Evolutionary conservation across 257 asterid genomes (phyloP).

Genomic region (Nicotiana sylvestris): DNA sequence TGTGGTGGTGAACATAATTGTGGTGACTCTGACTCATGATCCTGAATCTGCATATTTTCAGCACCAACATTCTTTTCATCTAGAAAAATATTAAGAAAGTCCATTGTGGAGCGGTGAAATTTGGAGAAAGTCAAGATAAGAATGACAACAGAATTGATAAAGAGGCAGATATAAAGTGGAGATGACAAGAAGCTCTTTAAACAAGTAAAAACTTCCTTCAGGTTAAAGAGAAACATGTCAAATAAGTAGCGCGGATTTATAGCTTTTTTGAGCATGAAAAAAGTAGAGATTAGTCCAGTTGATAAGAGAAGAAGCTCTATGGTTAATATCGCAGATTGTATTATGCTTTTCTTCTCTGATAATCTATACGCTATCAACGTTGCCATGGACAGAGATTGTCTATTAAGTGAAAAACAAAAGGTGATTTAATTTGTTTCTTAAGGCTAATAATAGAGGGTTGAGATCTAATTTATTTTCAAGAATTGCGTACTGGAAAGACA

Average conservation of each 20-base stretch:
- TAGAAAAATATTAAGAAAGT: background rate
- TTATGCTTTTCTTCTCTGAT: constrained; percentile 25
- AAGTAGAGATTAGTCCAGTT: constrained; percentile 32
- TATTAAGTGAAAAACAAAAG: background rate
- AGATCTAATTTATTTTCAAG: background rate
- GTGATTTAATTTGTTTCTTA: background rate
- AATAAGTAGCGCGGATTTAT: constrained; percentile 21
- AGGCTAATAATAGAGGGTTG: background rate
- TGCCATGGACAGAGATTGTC: constrained; percentile 19
- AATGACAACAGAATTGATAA: constrained; percentile 40
- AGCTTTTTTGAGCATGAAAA: constrained; percentile 32
- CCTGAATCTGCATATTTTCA: background rate
- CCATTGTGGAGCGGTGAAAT: constrained; percentile 22
- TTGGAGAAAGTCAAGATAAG: constrained; percentile 37
- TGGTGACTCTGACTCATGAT: background rate
- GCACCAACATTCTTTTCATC: background rate
- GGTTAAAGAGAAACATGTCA: constrained; percentile 24
- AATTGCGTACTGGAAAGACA: background rate
- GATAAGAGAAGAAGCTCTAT: constrained; percentile 45
- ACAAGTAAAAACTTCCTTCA: constrained; percentile 24
- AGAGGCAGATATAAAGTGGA: constrained; percentile 33
- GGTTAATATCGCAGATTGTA: constrained; percentile 25
- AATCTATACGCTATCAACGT: constrained; percentile 29
- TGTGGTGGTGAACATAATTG: background rate
- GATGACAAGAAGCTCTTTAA: constrained; percentile 36